These are phyloP conservation scores for Biscogniauxia marginata DNA, from an alignment of 2,329 filamentous ascomycete genomes.

Conservation along the genomic window DNA sequence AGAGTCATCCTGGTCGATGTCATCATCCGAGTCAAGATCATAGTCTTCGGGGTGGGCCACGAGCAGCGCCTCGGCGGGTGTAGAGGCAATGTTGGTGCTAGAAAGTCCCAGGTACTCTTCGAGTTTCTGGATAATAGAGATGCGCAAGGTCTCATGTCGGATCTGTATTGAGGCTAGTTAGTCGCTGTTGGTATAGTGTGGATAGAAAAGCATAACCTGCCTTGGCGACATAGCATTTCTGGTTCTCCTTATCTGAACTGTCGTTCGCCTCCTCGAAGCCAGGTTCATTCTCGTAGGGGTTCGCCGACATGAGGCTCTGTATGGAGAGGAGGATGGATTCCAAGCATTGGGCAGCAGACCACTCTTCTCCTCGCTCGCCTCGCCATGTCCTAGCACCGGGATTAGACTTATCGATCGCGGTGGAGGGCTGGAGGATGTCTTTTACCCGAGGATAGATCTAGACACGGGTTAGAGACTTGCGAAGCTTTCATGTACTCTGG, in stretches of 20 bases:
- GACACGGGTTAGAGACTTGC: background rate
- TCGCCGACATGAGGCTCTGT: slow-evolving; percentile 90
- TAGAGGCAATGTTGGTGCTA: slow-evolving; percentile 43
- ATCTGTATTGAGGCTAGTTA: slow-evolving; percentile 58
- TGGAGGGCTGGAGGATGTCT: slow-evolving; percentile 6
- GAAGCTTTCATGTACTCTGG: background rate
- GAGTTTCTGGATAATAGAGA: slow-evolving; percentile 81
- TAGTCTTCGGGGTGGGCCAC: slow-evolving; percentile 32
- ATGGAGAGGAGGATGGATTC: slow-evolving; percentile 95
- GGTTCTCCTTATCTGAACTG: slow-evolving; percentile 67
- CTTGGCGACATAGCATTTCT: slow-evolving; percentile 77
- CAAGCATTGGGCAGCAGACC: slow-evolving; percentile 93
- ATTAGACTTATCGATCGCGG: slow-evolving; percentile 11
- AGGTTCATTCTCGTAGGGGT: slow-evolving; percentile 95
- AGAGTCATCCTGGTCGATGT: slow-evolving; percentile 47
- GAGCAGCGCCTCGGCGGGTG: slow-evolving; percentile 36
- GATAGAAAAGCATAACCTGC: slow-evolving; percentile 41
- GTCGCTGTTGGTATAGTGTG: background rate
- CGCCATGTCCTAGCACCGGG: slow-evolving; percentile 73
- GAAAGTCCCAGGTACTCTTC: slow-evolving; percentile 74
- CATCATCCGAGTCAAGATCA: slow-evolving; percentile 29
- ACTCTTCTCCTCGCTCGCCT: slow-evolving; percentile 86
- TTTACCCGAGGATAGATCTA: slow-evolving; percentile 83
- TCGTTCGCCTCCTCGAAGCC: slow-evolving; percentile 79
- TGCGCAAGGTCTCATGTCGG: slow-evolving; percentile 81